Evolutionary conservation across 768 basidiomycete species (phyloP), one percentile per base, ranked within the genome.

Genomic region (Boletus pseudopeckii): DNA sequence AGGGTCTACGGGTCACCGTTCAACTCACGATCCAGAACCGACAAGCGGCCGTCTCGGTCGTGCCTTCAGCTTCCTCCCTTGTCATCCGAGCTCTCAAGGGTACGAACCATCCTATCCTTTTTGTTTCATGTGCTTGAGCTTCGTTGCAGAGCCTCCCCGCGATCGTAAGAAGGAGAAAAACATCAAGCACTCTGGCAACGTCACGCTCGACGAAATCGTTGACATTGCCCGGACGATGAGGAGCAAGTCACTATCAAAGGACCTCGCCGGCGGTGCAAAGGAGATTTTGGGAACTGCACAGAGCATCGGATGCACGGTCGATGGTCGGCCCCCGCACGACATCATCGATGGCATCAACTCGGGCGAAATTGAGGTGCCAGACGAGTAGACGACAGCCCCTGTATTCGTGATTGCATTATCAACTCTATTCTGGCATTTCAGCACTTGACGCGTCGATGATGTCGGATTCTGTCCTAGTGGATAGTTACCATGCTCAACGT

Each of bases 81-180:
- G 93, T 99, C 75, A 98, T 99, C 81, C 85, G 84, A 68, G 96
- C 97, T 59, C 88, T 99, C 71, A 99, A 99, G 79, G 94, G 93
- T 95, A 57, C 60, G 80, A 74, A n/a, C n/a, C 18, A 13, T 39
- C 55, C 20, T 7, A 8, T 34, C 26, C 9, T 32, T 44, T 26
- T 49, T 8, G 6, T n/a, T 34, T 3, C 26, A 17, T 5, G 2
- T 26, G 2, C 10, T 32, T 46, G 39, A 56, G 28, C 11, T 54
- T 40, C 14, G 50, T 50, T 66, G 5, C 71, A 96, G 96, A 98
- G 80, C 94, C 97, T 60, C 93, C 94, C 64, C 92, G 97, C 68
- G 97, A 99, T 78, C 88, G 97, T 61, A 99, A 99, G 77, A 99
- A 99, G 86, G 96, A 99, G 84, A 99, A 99, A 83, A 99, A 98